A percentile compares a stretch with the other conserved stretches of the same genome.
Conservation (phyloP, 2,329 filamentous ascomycete species). For the Fusarium phyllophilum region DNA sequence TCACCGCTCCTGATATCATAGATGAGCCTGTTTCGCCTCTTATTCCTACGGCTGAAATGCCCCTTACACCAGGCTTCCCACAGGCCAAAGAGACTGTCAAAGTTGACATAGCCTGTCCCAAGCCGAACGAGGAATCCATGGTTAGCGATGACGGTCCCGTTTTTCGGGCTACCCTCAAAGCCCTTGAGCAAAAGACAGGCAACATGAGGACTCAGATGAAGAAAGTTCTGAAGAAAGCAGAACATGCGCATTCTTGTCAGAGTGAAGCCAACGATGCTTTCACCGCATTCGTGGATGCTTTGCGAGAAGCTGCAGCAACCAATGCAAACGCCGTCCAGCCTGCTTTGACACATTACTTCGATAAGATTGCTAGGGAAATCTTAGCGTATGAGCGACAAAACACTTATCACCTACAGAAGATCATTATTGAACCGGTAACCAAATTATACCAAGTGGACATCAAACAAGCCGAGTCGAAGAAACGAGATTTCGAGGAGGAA, state of each 20-base stretch:
- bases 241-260: conserved; percentile 84
- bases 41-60: conserved; percentile 52
- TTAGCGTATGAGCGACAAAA: conserved; percentile 87
- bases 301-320: conserved; percentile 87
- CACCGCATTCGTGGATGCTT: conserved; percentile 81
- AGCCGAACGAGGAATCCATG: conserved; percentile 85
- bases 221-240: conserved; percentile 93
- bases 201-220: conserved; percentile 96
- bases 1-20: conserved; percentile 73
- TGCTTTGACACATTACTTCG: conserved; percentile 96
- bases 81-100: conserved; percentile 68
- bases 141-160: conserved; percentile 91
- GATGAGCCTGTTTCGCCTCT: conserved; percentile 69
- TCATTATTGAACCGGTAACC: conserved; percentile 92
- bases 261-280: conserved; percentile 87
- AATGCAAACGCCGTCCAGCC: conserved; percentile 98
- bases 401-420: conserved; percentile 83
- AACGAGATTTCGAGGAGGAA: conserved; percentile 97
- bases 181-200: conserved; percentile 93
- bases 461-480: conserved; percentile 96
- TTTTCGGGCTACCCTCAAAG: conserved; percentile 96
- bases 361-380: conserved; percentile 94
- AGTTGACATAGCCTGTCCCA: conserved; percentile 87
- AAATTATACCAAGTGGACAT: conserved; percentile 96
- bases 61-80: conserved; percentile 39